A percentile compares a stretch with the other conserved stretches of the same genome.
Conservation (phyloP, 106 monocot genomes). For the Chionographis japonica region DNA sequence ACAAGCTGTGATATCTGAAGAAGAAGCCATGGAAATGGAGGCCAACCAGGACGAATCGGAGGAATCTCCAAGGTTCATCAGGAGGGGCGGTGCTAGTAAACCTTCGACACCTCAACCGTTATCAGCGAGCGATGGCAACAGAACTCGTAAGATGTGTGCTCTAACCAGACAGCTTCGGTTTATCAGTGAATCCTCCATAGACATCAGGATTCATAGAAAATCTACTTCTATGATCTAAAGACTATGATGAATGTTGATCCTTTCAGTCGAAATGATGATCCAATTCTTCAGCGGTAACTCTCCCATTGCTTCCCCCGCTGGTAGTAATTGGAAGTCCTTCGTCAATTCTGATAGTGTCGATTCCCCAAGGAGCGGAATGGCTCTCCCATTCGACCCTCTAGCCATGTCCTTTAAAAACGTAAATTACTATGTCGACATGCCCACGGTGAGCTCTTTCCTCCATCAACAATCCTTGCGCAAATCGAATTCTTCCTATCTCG, state of each 20-base stretch:
- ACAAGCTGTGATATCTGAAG: conserved; percentile 58
- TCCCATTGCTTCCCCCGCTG: conserved; percentile 9
- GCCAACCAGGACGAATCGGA: conserved; percentile 19
- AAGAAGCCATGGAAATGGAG: conserved; percentile 35
- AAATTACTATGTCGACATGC: conserved; percentile 72
- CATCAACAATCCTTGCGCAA: background rate
- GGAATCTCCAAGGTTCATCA: conserved; percentile 19
- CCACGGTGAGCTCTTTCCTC: conserved; percentile 35
- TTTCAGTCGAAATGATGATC: conserved; percentile 31
- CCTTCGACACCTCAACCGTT: conserved; percentile 11
- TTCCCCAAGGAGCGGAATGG: conserved; percentile 47
- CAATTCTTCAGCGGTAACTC: conserved; percentile 20
- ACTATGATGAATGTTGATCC: background rate
- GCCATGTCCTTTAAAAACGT: conserved; percentile 58
- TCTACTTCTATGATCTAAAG: too few species aligned
- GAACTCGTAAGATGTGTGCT: conserved; percentile 14
- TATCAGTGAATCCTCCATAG: too few species aligned
- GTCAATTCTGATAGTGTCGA: conserved; percentile 5
- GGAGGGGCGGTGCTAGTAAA: conserved; percentile 21
- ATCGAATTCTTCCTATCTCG: too few species aligned
- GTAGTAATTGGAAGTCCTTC: background rate
- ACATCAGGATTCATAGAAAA: too few species aligned
- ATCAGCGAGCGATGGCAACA: conserved; percentile 30
- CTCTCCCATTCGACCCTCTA: conserved; percentile 66
- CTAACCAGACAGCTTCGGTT: background rate